Conservation (phyloP, 305 asterid species). For the Fraxinus nigra region DNA sequence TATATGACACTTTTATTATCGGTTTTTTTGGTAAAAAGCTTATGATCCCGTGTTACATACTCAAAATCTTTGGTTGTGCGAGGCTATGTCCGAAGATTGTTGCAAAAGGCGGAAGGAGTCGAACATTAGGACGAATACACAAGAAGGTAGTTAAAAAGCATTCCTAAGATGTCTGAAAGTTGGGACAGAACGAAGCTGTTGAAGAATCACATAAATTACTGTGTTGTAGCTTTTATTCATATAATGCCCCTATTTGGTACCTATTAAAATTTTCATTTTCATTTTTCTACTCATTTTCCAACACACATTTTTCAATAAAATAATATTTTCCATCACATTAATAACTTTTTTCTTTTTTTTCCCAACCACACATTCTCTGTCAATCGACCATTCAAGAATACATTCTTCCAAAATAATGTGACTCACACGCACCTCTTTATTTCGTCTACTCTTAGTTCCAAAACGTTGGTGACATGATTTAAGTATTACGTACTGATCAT, state of each 20-base stretch:
- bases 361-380: too few relatives aligned
- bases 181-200: not conserved
- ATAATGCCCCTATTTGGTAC: too few relatives aligned
- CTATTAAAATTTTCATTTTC: too few relatives aligned
- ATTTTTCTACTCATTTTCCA: too few relatives aligned
- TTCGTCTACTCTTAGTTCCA: not conserved
- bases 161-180: conserved; percentile 2
- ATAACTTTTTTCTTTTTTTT: too few relatives aligned
- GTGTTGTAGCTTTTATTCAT: not conserved
- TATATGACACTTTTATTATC: not conserved
- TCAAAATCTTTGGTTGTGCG: not conserved
- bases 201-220: not conserved
- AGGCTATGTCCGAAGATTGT: not conserved
- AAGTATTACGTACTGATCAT: too few relatives aligned
- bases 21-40: not conserved
- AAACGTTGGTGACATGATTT: too few relatives aligned
- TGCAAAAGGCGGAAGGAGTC: not conserved
- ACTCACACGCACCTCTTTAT: too few relatives aligned
- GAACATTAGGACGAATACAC: not conserved
- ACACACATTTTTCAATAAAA: too few relatives aligned
- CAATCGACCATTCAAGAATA: too few relatives aligned
- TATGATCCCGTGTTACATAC: not conserved
- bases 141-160: not conserved
- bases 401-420: too few relatives aligned
- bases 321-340: too few relatives aligned